A percentile compares a stretch with the other conserved stretches of the same genome.
These are phyloP conservation scores for Pythium dissimile DNA, from an alignment of 352 stramenopile genomes.

Conservation along the genomic window DNA sequence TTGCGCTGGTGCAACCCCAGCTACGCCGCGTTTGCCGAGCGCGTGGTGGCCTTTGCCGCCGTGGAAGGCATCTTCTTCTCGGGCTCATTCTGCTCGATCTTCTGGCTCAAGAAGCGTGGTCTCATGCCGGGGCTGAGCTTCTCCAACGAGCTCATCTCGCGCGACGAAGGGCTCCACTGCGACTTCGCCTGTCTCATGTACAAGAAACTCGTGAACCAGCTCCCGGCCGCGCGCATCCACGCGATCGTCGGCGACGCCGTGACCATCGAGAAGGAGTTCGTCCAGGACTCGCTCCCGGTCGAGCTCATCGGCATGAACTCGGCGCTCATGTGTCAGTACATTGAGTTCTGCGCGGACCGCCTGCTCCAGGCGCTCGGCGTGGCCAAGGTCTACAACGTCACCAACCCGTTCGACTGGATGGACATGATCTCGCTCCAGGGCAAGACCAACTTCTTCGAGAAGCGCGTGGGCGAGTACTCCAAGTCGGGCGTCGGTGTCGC, in stretches of 20 bases:
- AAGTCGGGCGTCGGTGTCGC: constrained; percentile 95
- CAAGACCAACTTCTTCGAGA: constrained; percentile 99
- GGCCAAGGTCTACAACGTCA: constrained; percentile 91
- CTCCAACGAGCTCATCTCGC: constrained; percentile 98
- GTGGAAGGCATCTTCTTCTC: constrained; percentile 99
- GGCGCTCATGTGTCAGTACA: constrained; percentile 98
- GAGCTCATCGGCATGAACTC: constrained; percentile 99
- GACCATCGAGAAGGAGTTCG: constrained; percentile 97
- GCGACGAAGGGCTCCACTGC: constrained; percentile 98
- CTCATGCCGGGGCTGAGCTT: constrained; percentile 99
- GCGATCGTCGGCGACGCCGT: constrained; percentile 96
- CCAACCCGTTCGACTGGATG: constrained; percentile 99
- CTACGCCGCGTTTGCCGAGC: constrained; percentile 94
- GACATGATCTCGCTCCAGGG: constrained; percentile 98
- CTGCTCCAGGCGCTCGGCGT: constrained; percentile 92
- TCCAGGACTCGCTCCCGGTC: constrained; percentile 95
- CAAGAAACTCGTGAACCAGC: constrained; percentile 96
- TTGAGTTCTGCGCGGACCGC: constrained; percentile 98
- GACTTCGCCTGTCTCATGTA: constrained; percentile 99
- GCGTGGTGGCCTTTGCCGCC: constrained; percentile 96
- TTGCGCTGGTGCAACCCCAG: constrained; percentile 95
- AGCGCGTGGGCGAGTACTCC: constrained; percentile 98
- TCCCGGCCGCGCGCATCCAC: constrained; percentile 89
- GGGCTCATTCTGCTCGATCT: constrained; percentile 98
- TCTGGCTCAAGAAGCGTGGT: constrained; percentile 99